Evolutionary conservation across 306 rosid genomes (phyloP), one percentile per base, ranked within the genome.

Genomic region (Malus fusca): DNA sequence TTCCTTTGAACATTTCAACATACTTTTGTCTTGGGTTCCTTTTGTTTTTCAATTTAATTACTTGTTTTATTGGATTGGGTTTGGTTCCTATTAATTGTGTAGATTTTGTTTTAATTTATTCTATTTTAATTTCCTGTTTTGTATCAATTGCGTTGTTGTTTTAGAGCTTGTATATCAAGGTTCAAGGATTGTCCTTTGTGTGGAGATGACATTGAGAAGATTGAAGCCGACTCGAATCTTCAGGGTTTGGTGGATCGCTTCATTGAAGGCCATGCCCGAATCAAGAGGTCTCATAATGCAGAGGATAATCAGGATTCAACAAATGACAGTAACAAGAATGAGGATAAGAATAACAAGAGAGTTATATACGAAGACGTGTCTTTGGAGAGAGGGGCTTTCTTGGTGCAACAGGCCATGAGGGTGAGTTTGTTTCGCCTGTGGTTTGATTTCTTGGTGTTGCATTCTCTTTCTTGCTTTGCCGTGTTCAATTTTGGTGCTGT

Each of bases 331-430:
- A 28, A 63, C 67, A 62, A 28, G 22, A 63, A 63, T 35, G 95
- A 88, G 78, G 44, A 69, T 28, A 53, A 72, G 15, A 88, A 79
- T 79, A 84, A 10, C 28, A 58, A 87, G 78, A 83, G 79, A 19
- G 91, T 95, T 22, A 76, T 87, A 71, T 95, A 95, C 73, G 99
- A 92, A 84, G 99, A 95, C 37, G 92, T 95, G 79, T 95, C 97
- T 81, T 76, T 95, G 87, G 97, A 95, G 84, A 92, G 99, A 80
- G 97, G 97, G 71, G 88, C 99, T 78, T 95, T 95, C 88, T 87
- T 95, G 84, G 92, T 95, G 69, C 97, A 95, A 75, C 99, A 95
- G 64, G 97, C 99, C 80, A 92, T 95, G 99, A 92, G 97, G 97
- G 99, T 95, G 75, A 78, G 88, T 75, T 51, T 30, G 62, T 48